Evolutionary conservation across 78 protist genomes (phyloP), one percentile per base, ranked within the genome.

Genomic region (Dictyostelium intermedium): DNA sequence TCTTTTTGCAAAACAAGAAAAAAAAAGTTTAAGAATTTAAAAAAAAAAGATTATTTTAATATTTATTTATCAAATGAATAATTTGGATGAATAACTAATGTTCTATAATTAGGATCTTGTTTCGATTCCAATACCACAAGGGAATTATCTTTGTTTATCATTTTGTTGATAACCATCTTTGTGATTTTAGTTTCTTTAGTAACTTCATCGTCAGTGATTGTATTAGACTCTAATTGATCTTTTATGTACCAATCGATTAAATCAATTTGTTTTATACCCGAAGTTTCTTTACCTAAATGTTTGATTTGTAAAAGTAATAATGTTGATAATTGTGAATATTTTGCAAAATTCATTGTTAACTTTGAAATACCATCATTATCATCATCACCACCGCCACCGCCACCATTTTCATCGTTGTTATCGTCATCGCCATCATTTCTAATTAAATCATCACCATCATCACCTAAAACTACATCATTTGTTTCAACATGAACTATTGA

Each of bases 401-500:
- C 13, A 6, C 5, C 5, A 16, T 72, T 0, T 18, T 53, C 20
- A 53, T 53, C 63, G 14, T 53, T 11, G 7, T 84, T 84, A 27
- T 27, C 18, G 11, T 27, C 35, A 10, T 66, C 35, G 3, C 20
- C 23, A 61, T 61, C 23, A 32, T 30, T 32, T 14, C 32, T 27
- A 3, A 16, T 14, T 34, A 72, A 14, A 34, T 27, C 43, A 50
- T 87, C 84, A 20, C 41, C 80, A 11, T 32, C 74, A 13, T 80
- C 96, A 45, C 69, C 85, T 16, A 89, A 45, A 11, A 39, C 66
- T 9, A 96, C 61, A 43, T 97, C 96, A 34, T 30, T 91, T 6
- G 89, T 78, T 43, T 85, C 82, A 23, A 97, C 93, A 43, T 96
- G 97, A n/a, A 96, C 60, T 30, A 97, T 85, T 13, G 97, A 96